Evolutionary conservation across 1,139 yeast genomes (phyloP), one percentile per base, ranked within the genome.

Genomic region (Zygoascus meyerae): DNA sequence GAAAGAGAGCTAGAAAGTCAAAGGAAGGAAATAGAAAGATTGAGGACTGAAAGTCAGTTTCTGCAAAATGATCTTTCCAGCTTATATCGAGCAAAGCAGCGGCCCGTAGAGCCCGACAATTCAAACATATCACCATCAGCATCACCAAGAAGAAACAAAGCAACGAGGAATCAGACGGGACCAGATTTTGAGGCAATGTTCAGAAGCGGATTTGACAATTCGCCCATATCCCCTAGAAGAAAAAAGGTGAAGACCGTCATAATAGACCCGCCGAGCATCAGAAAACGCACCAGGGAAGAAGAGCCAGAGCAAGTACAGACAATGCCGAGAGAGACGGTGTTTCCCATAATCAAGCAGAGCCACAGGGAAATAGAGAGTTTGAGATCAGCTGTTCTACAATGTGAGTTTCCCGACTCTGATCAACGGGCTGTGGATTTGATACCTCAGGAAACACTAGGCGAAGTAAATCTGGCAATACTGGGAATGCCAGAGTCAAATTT

Each of bases 21-120:
- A 46, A 67, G 68, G 47, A 68, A 67, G 33, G 69, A 73, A 21
- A 69, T 84, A 1, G 78, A 73, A 53, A 73, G 74, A 51, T 64
- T 83, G 38, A 85, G 81, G 57, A 87, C 83, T 56, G 94, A 86
- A 56, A 78, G 79, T 65, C 77, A 78, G 67, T 86, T 87, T 57
- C 63, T 85, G 34, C 61, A 63, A 3, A 66, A 68, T 53, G 81
- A 72, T 50, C 67, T 58, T n/a, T 53, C 55, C 18, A 59, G 56
- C 60, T 37, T 55, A 53, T 42, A 42, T 31, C 30, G 45, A 30
- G 29, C 45, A 8, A 35, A 21, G 39, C n/a, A n/a, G 3, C 29
- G 39, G 3, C 28, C 29, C 12, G n/a, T 29, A 8, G 5, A 15
- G n/a, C 29, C 29, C n/a, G 39, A 26, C 9, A 17, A 2, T 17